Base-by-base conservation (phyloP, 495 filamentous ascomycete species). In the Neurospora intermedia region DNA sequence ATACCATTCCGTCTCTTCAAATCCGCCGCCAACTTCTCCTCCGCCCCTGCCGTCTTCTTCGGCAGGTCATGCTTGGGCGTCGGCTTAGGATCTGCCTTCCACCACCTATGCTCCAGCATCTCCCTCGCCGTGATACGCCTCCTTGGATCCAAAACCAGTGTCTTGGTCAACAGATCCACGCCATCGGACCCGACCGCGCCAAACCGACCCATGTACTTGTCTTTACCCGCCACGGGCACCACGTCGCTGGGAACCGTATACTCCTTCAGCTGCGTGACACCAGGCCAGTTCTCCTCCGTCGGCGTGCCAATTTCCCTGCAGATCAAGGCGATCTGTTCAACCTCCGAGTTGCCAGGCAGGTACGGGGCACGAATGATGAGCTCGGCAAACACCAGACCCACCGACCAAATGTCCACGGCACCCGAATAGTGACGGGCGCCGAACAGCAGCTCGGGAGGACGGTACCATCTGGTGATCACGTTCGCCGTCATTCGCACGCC, bases 391-490 rank as follows among this genome's bases (percentile, higher is more conserved):
- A 99, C 94, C 77, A 91, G 87, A 20, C 93, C 96, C 72, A 96
- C 91, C n/a, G 92, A 94, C 95, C 95, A 99, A 62, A 99, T 84
- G 80, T 99, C 96, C 39, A 98, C 96, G 1, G 90, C 92, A 6
- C 92, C 93, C 42, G 91, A 91, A 83, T 99, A 99, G 81, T 94
- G 91, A 69, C 90, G 87, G 2, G 95, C 94, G 69, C 93, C 93
- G 78, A 92, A 97, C 41, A 98, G 88, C 43, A 99, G 87, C 84
- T 99, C 96, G 2, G 94, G 96, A 5, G 94, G 93, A 16, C 96
- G 88, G 82, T 99, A 98, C 94, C 95, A 99, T 27, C 93, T 89
- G 59, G 96, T 99, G 81, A 98, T 97, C 70, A 98, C 95, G 77
- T 95, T 94, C 76, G 90, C 88, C 15, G 94, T 98, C 96, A 99